phyloP scores from a whole-genome alignment of 2,329 filamentous ascomycete genomes.

The Colletotrichum sp. region DNA sequence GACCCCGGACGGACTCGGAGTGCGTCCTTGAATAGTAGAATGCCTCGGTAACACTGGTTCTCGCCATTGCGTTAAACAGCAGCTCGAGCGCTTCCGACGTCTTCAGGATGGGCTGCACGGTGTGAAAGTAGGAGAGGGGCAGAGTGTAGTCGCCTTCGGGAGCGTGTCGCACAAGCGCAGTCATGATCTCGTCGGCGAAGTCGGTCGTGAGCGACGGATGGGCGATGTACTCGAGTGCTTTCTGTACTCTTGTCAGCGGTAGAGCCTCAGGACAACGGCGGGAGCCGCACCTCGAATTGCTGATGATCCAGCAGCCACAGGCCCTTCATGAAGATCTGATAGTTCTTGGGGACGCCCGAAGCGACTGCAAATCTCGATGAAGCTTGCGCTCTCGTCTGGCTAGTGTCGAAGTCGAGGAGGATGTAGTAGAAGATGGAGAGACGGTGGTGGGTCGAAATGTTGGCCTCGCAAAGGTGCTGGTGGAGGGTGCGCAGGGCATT shows the following conservation, averaged over 20 bases:
- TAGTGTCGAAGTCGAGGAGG: slow-evolving; percentile 73
- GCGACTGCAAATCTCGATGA: slow-evolving; percentile 63
- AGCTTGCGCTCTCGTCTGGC: slow-evolving; percentile 53
- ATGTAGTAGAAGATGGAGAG: slow-evolving; percentile 85
- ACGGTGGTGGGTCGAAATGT: slow-evolving; percentile 76
- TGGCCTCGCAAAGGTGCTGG: slow-evolving; percentile 68
- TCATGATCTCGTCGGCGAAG: slow-evolving; percentile 83
- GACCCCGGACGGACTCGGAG: slow-evolving; percentile 63
- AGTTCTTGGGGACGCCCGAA: slow-evolving; percentile 75
- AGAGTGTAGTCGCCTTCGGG: slow-evolving; percentile 66
- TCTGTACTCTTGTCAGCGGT: slow-evolving; percentile 37
- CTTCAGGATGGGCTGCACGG: slow-evolving; percentile 75
- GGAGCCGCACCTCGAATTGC: slow-evolving; percentile 63
- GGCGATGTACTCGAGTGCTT: slow-evolving; percentile 76
- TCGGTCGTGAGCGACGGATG: slow-evolving; percentile 82
- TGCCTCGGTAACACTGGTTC: slow-evolving; percentile 72
- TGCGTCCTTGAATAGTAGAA: slow-evolving; percentile 75
- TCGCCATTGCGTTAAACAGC: slow-evolving; percentile 73
- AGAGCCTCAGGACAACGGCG: too few species aligned
- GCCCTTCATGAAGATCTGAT: slow-evolving; percentile 81
- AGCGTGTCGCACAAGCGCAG: slow-evolving; percentile 67
- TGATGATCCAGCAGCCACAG: slow-evolving; percentile 80
- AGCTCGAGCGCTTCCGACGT: slow-evolving; percentile 65
- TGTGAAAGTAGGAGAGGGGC: slow-evolving; percentile 79
- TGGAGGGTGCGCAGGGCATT: slow-evolving; percentile 72